A percentile compares a stretch with the other conserved stretches of the same genome.
Evolutionary conservation across 805 yeast species (phyloP).

Genomic region (Starmerella riodocensis): DNA sequence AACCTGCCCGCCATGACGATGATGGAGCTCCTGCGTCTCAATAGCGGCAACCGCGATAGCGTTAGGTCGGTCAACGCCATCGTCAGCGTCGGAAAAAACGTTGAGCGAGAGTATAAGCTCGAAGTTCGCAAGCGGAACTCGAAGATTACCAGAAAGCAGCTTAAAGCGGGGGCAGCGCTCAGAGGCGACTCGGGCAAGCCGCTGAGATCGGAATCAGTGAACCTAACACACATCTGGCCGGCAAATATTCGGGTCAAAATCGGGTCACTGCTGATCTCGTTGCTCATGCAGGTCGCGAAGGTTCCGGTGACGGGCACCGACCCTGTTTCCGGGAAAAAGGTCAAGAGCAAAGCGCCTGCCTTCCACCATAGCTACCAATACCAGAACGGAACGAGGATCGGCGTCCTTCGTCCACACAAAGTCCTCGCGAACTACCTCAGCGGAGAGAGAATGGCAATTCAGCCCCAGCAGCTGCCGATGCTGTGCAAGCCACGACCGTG

Average conservation of each 20-base stretch:
- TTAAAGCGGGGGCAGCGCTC: background rate
- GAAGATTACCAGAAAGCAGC: conserved; percentile 1
- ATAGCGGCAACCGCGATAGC: conserved; percentile 58
- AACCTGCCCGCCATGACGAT: conserved; percentile 75
- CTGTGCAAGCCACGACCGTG: conserved; percentile 80
- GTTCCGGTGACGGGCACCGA: conserved; percentile 68
- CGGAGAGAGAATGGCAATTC: conserved; percentile 49
- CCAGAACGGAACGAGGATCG: conserved; percentile 62
- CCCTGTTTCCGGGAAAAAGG: conserved; percentile 56
- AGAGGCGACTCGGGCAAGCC: background rate
- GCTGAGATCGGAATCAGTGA: conserved; percentile 1
- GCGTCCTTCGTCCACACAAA: conserved; percentile 66
- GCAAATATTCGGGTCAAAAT: conserved; percentile 48
- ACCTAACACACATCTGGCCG: conserved; percentile 36
- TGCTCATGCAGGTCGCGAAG: conserved; percentile 68
- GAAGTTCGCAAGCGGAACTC: conserved; percentile 6
- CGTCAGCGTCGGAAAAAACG: conserved; percentile 64
- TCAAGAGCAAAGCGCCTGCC: conserved; percentile 75
- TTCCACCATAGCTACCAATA: conserved; percentile 80
- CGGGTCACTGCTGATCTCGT: conserved; percentile 66
- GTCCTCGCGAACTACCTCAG: conserved; percentile 53
- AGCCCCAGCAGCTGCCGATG: conserved; percentile 89
- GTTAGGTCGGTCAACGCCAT: conserved; percentile 76
- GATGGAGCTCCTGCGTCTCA: conserved; percentile 61
- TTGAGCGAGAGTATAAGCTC: conserved; percentile 61